Conservation (phyloP, 345 rosid genomes). For the Microthlaspi erraticum region DNA sequence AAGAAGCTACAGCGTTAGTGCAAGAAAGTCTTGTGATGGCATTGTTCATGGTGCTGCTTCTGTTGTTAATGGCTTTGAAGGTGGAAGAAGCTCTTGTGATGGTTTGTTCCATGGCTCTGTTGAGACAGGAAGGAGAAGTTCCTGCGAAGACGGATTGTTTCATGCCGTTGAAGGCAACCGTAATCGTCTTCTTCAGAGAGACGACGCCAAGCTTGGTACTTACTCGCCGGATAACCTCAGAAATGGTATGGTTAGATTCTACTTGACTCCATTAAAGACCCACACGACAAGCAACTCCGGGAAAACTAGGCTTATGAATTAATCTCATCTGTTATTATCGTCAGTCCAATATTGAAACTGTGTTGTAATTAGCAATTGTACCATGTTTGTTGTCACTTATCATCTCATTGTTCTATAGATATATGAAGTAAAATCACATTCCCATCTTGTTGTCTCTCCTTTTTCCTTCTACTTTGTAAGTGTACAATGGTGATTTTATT, state of each 20-base stretch:
- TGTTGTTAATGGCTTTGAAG: constrained; percentile 49
- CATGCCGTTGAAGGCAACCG: constrained; percentile 33
- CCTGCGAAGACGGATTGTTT: constrained; percentile 42
- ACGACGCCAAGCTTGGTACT: constrained; percentile 29
- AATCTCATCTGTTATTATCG: constrained; percentile 33
- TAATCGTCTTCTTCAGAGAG: constrained; percentile 27
- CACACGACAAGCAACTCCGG: constrained; percentile 62
- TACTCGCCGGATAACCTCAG: constrained; percentile 46
- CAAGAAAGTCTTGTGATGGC: constrained; percentile 53
- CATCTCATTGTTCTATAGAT: constrained; percentile 38
- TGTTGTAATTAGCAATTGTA: constrained; percentile 41
- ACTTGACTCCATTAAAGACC: constrained; percentile 68
- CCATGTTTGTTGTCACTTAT: constrained; percentile 39
- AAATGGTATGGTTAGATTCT: constrained; percentile 68
- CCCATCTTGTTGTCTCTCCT: constrained; percentile 14
- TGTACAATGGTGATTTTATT: constrained; percentile 17
- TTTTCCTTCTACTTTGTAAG: not conserved
- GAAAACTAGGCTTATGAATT: constrained; percentile 53
- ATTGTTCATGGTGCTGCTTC: constrained; percentile 55
- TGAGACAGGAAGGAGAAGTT: constrained; percentile 36
- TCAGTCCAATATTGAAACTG: constrained; percentile 16
- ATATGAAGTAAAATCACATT: constrained; percentile 30
- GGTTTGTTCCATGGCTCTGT: constrained; percentile 48
- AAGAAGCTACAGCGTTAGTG: constrained; percentile 65
- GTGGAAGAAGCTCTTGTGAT: constrained; percentile 51